These are phyloP conservation scores for Quambalaria eucalypti DNA, from an alignment of 1,284 basidiomycete species.

Conservation along the genomic window DNA sequence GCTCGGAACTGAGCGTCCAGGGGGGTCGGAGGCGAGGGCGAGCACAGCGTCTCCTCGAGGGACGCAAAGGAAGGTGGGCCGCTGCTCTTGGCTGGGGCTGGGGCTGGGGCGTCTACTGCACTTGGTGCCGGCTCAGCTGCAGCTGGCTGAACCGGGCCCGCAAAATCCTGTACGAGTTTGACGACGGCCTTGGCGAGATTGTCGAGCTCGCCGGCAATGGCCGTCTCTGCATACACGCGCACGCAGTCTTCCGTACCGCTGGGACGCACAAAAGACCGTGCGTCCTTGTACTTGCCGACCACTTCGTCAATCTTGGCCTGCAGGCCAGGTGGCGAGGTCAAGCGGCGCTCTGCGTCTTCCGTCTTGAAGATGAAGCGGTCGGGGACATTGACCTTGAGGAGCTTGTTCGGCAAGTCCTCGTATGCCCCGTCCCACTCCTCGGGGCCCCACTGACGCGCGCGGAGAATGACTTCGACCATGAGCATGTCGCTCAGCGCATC, in stretches of 20 bases:
- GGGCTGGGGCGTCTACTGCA: too few species aligned
- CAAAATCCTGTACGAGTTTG: conserved; percentile 22
- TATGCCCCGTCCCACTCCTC: conserved; percentile 89
- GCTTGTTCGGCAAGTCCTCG: conserved; percentile 83
- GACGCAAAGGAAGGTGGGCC: too few species aligned
- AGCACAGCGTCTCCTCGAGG: conserved; percentile 30
- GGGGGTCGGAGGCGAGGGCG: conserved; percentile 57
- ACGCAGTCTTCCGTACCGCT: conserved; percentile 98
- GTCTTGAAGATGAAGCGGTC: conserved; percentile 81
- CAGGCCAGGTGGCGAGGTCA: conserved; percentile 69
- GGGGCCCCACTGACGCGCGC: conserved; percentile 54
- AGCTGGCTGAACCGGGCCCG: too few species aligned
- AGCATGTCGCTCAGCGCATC: conserved; percentile 95
- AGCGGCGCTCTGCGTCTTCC: conserved; percentile 81
- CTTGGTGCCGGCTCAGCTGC: too few species aligned
- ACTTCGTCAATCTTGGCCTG: conserved; percentile 81
- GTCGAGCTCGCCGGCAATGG: conserved; percentile 64
- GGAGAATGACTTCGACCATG: conserved; percentile 83
- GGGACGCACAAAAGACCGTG: conserved; percentile 85
- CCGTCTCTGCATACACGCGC: conserved; percentile 91
- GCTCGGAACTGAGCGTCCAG: conserved; percentile 85
- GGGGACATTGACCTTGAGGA: conserved; percentile 87
- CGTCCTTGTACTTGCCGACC: conserved; percentile 69
- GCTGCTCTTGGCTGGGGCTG: too few species aligned
- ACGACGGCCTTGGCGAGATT: conserved; percentile 31